A percentile compares a stretch with the other conserved stretches of the same genome.
Conservation (phyloP, 2,329 filamentous ascomycete species). For the Neonectria sp. region DNA sequence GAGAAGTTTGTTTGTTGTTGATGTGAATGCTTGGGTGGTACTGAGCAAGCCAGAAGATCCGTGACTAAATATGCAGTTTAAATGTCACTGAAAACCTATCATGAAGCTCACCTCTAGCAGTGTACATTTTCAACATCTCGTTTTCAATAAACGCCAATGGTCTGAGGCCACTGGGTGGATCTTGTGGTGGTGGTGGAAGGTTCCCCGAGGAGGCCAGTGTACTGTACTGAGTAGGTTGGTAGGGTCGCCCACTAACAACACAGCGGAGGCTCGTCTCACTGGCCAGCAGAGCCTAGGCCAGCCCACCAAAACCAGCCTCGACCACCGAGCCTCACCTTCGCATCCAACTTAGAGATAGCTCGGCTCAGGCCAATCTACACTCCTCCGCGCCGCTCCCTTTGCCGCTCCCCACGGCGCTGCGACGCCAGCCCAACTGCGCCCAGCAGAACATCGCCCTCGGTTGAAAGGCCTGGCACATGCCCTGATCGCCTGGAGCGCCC, state of each 20-base stretch:
- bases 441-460: not conserved
- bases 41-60: not conserved
- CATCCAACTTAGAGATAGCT: slow-evolving; percentile 34
- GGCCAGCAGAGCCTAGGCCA: slow-evolving; percentile 24
- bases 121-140: not conserved
- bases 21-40: not conserved
- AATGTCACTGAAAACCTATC: not conserved
- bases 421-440: slow-evolving; percentile 5
- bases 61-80: not conserved
- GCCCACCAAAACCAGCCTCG: slow-evolving; percentile 27
- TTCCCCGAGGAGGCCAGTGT: slow-evolving; percentile 2
- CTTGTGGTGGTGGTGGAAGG: slow-evolving; percentile 12
- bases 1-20: not conserved
- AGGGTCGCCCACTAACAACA: slow-evolving; percentile 19
- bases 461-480: slow-evolving; percentile 18
- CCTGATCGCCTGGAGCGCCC: slow-evolving; percentile 20
- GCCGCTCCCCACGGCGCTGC: slow-evolving; percentile 14
- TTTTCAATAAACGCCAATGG: not conserved
- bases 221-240: not conserved
- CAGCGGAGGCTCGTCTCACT: slow-evolving; percentile 16
- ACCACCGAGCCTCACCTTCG: slow-evolving; percentile 33
- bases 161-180: not conserved
- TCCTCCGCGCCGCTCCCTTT: slow-evolving; percentile 18
- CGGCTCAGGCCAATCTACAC: slow-evolving; percentile 26
- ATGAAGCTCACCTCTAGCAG: not conserved